phyloP scores from a whole-genome alignment of 495 filamentous ascomycete species.

The Penicillium goetzii region DNA sequence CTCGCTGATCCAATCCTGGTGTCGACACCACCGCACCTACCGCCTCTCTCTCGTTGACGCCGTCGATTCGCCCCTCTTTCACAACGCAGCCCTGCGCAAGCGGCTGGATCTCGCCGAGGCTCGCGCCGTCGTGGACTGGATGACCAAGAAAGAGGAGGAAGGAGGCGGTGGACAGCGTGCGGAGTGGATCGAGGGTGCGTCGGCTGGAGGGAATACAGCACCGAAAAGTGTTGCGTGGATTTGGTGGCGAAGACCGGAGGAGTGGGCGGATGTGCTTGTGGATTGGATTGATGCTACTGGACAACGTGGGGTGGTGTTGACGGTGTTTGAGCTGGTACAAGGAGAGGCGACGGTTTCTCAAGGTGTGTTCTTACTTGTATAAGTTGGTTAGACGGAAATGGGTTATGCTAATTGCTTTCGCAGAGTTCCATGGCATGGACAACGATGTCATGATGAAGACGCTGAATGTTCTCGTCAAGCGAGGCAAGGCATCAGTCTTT shows the following conservation, averaged over 20 bases:
- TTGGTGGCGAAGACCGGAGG: conserved; percentile 71
- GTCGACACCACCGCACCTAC: conserved; percentile 72
- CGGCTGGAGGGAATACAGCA: conserved; percentile 15
- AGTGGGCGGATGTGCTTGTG: conserved; percentile 68
- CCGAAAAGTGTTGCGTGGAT: conserved; percentile 58
- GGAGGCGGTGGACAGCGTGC: conserved; percentile 60
- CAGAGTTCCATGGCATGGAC: conserved; percentile 91
- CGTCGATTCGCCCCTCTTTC: conserved; percentile 61
- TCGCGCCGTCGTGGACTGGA: conserved; percentile 70
- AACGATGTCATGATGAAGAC: conserved; percentile 74
- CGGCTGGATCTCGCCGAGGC: conserved; percentile 65
- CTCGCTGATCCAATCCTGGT: conserved; percentile 82
- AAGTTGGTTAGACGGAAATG: neutral
- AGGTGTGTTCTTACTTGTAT: conserved; percentile 45
- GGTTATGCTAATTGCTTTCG: conserved; percentile 23
- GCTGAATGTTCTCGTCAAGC: conserved; percentile 79
- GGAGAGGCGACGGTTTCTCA: conserved; percentile 65
- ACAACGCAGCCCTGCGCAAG: conserved; percentile 55
- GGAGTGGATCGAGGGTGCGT: conserved; percentile 61
- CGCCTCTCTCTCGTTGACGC: conserved; percentile 67
- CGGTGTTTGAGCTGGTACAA: conserved; percentile 73
- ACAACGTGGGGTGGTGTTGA: conserved; percentile 73
- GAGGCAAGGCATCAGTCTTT: conserved; percentile 92
- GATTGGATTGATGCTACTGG: conserved; percentile 75
- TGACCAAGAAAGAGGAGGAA: conserved; percentile 65